These are phyloP conservation scores for Coniella vitis DNA, from an alignment of 2,329 filamentous ascomycete genomes.

Conservation along the genomic window DNA sequence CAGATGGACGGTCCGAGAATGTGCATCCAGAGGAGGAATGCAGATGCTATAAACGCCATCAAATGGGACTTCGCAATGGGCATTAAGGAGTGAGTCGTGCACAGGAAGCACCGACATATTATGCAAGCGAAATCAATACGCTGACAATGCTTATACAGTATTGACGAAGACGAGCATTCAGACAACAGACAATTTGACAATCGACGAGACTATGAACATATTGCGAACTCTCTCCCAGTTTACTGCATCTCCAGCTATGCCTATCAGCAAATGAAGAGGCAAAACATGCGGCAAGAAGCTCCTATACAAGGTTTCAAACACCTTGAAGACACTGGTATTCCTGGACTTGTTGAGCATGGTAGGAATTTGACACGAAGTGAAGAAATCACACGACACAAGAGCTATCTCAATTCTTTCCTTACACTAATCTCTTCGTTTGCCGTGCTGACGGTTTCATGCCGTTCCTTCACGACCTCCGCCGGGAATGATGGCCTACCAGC, in stretches of 20 bases:
- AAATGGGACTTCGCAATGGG: constrained; percentile 4
- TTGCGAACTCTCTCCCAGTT: constrained; percentile 50
- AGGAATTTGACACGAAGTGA: constrained; percentile 40
- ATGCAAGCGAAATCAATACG: too few relatives aligned
- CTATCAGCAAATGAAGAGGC: constrained; percentile 5
- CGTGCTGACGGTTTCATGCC: not conserved
- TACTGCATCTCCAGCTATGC: constrained; percentile 58
- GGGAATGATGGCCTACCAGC: not conserved
- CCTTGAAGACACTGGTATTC: constrained; percentile 51
- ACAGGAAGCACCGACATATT: not conserved
- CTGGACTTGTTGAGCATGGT: constrained; percentile 51
- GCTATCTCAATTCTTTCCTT: constrained; percentile 44
- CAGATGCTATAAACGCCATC: not conserved
- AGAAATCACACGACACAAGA: constrained; percentile 32
- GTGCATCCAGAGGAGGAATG: constrained; percentile 5
- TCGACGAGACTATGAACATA: constrained; percentile 49
- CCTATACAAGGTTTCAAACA: constrained; percentile 44
- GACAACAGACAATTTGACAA: constrained; percentile 48
- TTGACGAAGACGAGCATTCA: constrained; percentile 49
- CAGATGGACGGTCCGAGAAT: not conserved
- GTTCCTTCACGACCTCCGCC: not conserved
- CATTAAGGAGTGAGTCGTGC: constrained; percentile 4
- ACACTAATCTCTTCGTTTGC: constrained; percentile 40
- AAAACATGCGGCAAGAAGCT: not conserved
- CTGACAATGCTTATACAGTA: constrained; percentile 19